Evolutionary conservation across 768 basidiomycete genomes (phyloP).

Genomic region (Chlorophyllum brunneum): DNA sequence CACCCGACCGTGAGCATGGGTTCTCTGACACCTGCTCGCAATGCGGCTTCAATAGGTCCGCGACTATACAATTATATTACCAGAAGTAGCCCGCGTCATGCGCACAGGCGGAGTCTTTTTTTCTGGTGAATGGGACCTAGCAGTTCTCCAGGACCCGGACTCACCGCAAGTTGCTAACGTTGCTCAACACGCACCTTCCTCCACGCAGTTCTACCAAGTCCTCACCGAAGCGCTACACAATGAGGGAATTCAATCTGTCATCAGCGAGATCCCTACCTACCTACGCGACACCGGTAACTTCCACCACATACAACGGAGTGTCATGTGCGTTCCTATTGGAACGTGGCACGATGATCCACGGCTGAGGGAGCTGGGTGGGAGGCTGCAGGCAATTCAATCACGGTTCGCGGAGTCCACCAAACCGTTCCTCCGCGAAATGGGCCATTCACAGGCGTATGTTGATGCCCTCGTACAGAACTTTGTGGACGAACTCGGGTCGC

Average conservation of each 20-base stretch:
- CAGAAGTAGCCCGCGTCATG: constrained; percentile 60
- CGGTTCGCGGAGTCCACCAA: constrained; percentile 46
- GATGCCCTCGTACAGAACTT: constrained; percentile 36
- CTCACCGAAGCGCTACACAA: constrained; percentile 31
- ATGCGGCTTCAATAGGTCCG: constrained; percentile 38
- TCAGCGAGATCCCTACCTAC: constrained; percentile 31
- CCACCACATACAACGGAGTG: constrained; percentile 29
- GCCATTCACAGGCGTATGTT: constrained; percentile 31
- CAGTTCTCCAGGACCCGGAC: constrained; percentile 34
- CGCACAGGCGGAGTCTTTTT: constrained; percentile 70
- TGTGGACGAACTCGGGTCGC: constrained; percentile 40
- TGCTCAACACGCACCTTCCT: constrained; percentile 35
- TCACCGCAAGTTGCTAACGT: constrained; percentile 18
- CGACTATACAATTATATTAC: constrained; percentile 49
- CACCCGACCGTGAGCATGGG: neutral
- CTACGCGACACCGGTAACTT: constrained; percentile 38
- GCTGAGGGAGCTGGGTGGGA: constrained; percentile 36
- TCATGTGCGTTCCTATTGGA: constrained; percentile 52
- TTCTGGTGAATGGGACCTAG: constrained; percentile 56
- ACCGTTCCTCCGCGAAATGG: constrained; percentile 42
- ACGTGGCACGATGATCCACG: constrained; percentile 39
- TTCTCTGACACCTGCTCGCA: neutral
- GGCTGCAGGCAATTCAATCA: constrained; percentile 33
- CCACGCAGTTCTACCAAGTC: constrained; percentile 32
- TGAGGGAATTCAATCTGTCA: constrained; percentile 36